Conservation (phyloP, 768 basidiomycete genomes). For the Mrakia gelida region DNA sequence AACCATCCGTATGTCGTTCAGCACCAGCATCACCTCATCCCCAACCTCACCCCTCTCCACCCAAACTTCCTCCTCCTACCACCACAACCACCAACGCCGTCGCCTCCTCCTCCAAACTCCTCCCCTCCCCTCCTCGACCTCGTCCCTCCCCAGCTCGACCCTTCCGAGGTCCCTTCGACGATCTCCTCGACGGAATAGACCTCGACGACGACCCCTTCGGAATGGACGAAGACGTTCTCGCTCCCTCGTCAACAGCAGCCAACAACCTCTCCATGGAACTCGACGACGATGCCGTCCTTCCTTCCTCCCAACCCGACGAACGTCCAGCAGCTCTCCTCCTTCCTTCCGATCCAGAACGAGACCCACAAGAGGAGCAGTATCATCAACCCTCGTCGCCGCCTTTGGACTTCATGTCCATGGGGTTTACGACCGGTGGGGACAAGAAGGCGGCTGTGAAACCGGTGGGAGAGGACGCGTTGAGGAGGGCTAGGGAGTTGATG, state of each 20-base stretch:
- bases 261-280: neutral
- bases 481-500: neutral
- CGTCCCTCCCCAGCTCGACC: neutral
- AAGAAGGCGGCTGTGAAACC: conserved; percentile 3
- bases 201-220: conserved; percentile 4
- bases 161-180: neutral
- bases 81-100: neutral
- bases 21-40: neutral
- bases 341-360: neutral
- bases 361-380: neutral
- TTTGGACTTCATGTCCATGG: conserved; percentile 2
- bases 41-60: neutral
- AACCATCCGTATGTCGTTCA: neutral
- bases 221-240: neutral
- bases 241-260: neutral
- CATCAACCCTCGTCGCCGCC: neutral
- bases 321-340: conserved; percentile 2
- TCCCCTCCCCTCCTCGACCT: neutral
- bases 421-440: conserved; percentile 1
- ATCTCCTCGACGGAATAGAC: conserved; percentile 3
- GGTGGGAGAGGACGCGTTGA: conserved; percentile 5
- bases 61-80: neutral
- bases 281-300: neutral
- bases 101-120: conserved; percentile 10
- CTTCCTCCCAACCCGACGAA: conserved; percentile 12